phyloP scores from a whole-genome alignment of 179 eudicot species.

The Corrigiola litoralis region DNA sequence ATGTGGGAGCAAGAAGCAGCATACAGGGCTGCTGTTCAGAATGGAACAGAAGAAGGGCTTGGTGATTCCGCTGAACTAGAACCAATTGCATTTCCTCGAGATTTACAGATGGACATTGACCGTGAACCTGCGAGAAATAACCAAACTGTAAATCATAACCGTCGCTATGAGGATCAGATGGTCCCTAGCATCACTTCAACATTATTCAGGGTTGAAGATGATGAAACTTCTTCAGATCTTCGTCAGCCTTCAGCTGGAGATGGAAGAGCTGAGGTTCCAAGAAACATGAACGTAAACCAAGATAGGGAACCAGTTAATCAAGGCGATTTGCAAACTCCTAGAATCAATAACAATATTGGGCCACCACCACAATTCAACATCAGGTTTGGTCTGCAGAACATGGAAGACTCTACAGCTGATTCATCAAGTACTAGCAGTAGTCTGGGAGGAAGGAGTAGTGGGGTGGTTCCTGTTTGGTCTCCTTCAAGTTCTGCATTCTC shows the following conservation, averaged over 20 bases:
- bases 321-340: slow-evolving; percentile 21
- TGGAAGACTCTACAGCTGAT: slow-evolving; percentile 63
- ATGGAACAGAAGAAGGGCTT: slow-evolving; percentile 95
- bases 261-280: slow-evolving; percentile 83
- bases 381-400: slow-evolving; percentile 39
- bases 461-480: slow-evolving; percentile 97
- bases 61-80: slow-evolving; percentile 76
- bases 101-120: slow-evolving; percentile 71
- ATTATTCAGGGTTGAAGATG: slow-evolving; percentile 52
- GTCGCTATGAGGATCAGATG: slow-evolving; percentile 88
- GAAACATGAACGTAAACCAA: slow-evolving; percentile 35
- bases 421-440: slow-evolving; percentile 55
- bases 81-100: slow-evolving; percentile 71
- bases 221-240: slow-evolving; percentile 58
- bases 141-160: slow-evolving; percentile 16
- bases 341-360: slow-evolving; percentile 19
- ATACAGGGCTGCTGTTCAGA: slow-evolving; percentile 69
- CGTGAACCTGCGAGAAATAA: slow-evolving; percentile 43
- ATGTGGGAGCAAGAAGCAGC: slow-evolving; percentile 95
- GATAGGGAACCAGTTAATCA: slow-evolving; percentile 28
- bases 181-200: slow-evolving; percentile 91
- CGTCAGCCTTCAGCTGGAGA: slow-evolving; percentile 36
- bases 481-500: slow-evolving; percentile 61
- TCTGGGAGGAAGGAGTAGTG: slow-evolving; percentile 73
- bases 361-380: slow-evolving; percentile 32